phyloP scores from a whole-genome alignment of 768 basidiomycete genomes.

The Mycena sanguinolenta region DNA sequence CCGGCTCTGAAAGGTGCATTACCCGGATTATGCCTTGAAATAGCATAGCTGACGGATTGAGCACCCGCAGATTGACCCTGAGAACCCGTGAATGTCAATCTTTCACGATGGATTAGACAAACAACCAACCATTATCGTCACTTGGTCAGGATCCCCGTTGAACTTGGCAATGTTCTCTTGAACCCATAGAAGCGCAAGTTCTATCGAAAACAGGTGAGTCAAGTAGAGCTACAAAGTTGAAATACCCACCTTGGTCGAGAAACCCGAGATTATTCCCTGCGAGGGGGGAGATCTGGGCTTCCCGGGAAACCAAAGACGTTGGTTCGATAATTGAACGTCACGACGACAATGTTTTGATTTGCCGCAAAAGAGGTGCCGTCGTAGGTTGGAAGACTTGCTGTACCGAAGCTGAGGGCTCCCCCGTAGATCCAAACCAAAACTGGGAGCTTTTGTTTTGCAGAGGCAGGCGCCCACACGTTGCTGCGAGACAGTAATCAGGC shows the following conservation, averaged over 20 bases:
- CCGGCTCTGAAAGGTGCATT: slow-evolving; percentile 31
- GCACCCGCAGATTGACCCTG: slow-evolving; percentile 33
- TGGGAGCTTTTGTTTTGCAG: neutral
- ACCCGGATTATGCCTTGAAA: slow-evolving; percentile 4
- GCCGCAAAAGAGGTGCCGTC: slow-evolving; percentile 26
- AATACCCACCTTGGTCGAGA: slow-evolving; percentile 46
- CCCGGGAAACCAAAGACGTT: slow-evolving; percentile 34
- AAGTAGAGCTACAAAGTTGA: too few species aligned
- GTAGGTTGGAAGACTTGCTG: slow-evolving; percentile 17
- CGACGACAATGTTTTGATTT: slow-evolving; percentile 23
- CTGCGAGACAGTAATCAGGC: too few species aligned
- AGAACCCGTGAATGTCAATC: neutral
- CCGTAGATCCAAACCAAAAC: slow-evolving; percentile 30
- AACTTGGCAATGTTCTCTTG: slow-evolving; percentile 60
- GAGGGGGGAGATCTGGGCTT: slow-evolving; percentile 30
- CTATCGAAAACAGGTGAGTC: neutral
- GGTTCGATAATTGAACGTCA: slow-evolving; percentile 32
- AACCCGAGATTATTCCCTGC: slow-evolving; percentile 31
- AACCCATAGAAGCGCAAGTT: slow-evolving; percentile 51
- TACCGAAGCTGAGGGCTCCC: slow-evolving; percentile 25
- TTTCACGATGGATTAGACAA: neutral
- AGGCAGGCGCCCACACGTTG: slow-evolving; percentile 27
- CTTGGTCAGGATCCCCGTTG: slow-evolving; percentile 55
- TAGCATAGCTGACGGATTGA: slow-evolving; percentile 8
- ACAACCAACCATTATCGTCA: slow-evolving; percentile 44